Evolutionary conservation across 495 filamentous ascomycete species (phyloP).

Genomic region (Xylaria scruposa): DNA sequence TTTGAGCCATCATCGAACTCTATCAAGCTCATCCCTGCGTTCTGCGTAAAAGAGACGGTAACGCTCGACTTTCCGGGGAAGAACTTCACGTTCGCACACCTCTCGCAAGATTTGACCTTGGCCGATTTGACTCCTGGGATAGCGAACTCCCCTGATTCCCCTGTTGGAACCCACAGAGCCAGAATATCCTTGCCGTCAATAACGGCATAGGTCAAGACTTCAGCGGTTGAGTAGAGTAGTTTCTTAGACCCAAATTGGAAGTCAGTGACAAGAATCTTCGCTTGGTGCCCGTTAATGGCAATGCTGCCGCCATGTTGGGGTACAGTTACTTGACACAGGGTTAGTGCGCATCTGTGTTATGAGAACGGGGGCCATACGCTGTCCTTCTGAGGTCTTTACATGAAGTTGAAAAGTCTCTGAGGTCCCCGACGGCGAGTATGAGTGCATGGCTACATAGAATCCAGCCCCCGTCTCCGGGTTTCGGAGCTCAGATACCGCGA

Average conservation of each 20-base stretch:
- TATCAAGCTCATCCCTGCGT: conserved; percentile 54
- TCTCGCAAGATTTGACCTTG: conserved; percentile 33
- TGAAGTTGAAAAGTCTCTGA: conserved; percentile 58
- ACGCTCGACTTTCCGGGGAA: conserved; percentile 42
- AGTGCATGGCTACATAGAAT: conserved; percentile 65
- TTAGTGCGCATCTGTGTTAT: not conserved
- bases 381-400: conserved; percentile 61
- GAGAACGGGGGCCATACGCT: conserved; percentile 50
- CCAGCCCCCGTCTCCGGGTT: conserved; percentile 62
- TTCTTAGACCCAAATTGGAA: conserved; percentile 58
- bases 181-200: conserved; percentile 57
- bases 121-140: conserved; percentile 54
- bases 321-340: conserved; percentile 13
- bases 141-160: conserved; percentile 62
- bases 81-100: conserved; percentile 50
- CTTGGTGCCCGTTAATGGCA: conserved; percentile 62
- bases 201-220: conserved; percentile 60
- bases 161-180: conserved; percentile 60
- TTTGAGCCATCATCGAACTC: conserved; percentile 51
- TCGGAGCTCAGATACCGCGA: conserved; percentile 58
- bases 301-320: conserved; percentile 48
- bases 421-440: conserved; percentile 51
- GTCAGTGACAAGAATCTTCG: conserved; percentile 67
- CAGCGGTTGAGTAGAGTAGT: conserved; percentile 66
- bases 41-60: conserved; percentile 52